Evolutionary conservation across 257 asterid genomes (phyloP).

Genomic region (Anisodus tanguticus): DNA sequence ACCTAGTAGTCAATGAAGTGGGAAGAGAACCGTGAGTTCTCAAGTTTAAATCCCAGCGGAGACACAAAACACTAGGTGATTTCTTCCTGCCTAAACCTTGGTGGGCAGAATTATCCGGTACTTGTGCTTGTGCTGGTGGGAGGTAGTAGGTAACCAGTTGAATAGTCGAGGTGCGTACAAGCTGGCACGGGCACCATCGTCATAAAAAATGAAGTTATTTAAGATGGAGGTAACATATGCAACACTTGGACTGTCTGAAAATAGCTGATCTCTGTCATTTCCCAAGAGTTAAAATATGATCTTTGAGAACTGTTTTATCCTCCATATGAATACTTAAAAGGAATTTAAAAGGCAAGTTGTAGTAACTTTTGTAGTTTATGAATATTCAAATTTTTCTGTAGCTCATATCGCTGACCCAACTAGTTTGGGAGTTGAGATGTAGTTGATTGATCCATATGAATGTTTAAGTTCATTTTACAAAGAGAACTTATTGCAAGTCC

Average conservation of each 20-base stretch:
- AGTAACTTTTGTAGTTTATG: not conserved
- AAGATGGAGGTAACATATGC: not conserved
- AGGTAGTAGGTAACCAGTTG: not conserved
- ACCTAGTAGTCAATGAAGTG: not conserved
- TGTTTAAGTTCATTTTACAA: not conserved
- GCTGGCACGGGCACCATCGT: not conserved
- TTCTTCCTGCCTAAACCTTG: not conserved
- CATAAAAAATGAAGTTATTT: not conserved
- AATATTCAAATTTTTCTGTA: not conserved
- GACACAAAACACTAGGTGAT: not conserved
- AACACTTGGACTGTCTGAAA: not conserved
- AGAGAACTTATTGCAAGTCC: not conserved
- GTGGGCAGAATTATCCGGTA: not conserved
- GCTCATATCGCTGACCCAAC: not conserved
- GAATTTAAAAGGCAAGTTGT: not conserved
- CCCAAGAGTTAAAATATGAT: constrained; percentile 5
- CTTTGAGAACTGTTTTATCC: not conserved
- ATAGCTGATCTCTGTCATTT: not conserved
- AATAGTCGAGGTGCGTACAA: not conserved
- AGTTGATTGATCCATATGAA: constrained; percentile 6
- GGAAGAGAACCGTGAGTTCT: not conserved
- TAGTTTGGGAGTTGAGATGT: not conserved
- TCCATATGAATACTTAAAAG: not conserved
- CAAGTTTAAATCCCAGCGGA: not conserved
- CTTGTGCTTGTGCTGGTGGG: not conserved